These are phyloP conservation scores for Cercospora zeina DNA, from an alignment of 2,329 filamentous ascomycete species.

Conservation along the genomic window DNA sequence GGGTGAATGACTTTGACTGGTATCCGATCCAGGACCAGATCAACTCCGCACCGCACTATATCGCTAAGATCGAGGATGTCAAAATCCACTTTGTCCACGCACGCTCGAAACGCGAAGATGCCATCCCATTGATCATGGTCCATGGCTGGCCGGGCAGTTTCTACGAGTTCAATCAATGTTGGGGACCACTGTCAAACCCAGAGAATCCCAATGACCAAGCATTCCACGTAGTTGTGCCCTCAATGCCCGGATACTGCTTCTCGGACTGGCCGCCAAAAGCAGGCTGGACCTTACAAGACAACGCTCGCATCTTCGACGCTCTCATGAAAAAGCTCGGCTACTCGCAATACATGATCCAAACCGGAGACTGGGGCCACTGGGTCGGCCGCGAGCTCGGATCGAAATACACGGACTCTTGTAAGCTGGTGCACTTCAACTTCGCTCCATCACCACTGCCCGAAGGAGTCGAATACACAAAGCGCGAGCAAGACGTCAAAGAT, in stretches of 20 bases:
- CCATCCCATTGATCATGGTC: constrained; percentile 47
- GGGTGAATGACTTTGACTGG: constrained; percentile 43
- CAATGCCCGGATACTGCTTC: constrained; percentile 58
- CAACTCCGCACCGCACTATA: constrained; percentile 40
- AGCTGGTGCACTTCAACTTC: constrained; percentile 47
- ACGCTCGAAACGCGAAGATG: constrained; percentile 37
- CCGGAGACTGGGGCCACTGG: constrained; percentile 47
- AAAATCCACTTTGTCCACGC: constrained; percentile 45
- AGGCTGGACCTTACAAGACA: constrained; percentile 43
- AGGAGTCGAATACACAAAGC: constrained; percentile 36
- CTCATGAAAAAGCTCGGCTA: constrained; percentile 48
- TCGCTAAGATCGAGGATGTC: constrained; percentile 40
- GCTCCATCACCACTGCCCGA: constrained; percentile 43
- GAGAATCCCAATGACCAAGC: constrained; percentile 39
- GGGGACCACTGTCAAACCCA: constrained; percentile 40
- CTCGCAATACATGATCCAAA: constrained; percentile 42
- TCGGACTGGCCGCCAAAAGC: constrained; percentile 38
- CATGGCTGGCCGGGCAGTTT: constrained; percentile 52
- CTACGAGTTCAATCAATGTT: constrained; percentile 47
- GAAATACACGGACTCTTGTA: constrained; percentile 42
- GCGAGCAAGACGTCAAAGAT: constrained; percentile 41
- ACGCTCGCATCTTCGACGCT: constrained; percentile 42
- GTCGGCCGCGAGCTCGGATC: constrained; percentile 44
- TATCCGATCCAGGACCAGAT: constrained; percentile 39
- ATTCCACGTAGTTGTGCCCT: constrained; percentile 61